These are phyloP conservation scores for Moesziomyces sp. DNA, from an alignment of 1,284 basidiomycete genomes.

Conservation along the genomic window DNA sequence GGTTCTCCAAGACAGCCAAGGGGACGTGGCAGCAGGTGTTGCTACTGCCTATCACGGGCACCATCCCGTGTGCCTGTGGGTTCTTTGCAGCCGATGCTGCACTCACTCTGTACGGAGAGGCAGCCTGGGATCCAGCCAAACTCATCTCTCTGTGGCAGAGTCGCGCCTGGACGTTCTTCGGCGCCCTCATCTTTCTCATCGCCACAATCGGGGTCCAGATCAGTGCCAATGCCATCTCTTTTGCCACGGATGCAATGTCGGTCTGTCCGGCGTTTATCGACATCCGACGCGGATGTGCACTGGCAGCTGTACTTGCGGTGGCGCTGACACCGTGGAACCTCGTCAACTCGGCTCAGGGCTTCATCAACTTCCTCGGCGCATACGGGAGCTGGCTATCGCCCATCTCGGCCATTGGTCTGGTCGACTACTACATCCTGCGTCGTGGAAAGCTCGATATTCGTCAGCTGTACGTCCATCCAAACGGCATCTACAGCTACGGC, in stretches of 20 bases:
- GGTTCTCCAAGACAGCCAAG: constrained; percentile 20
- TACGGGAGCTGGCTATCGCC: constrained; percentile 32
- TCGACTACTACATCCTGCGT: constrained; percentile 25
- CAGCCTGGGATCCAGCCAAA: constrained; percentile 25
- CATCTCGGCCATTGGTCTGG: constrained; percentile 20
- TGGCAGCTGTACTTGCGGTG: constrained; percentile 18
- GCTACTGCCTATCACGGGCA: constrained; percentile 26
- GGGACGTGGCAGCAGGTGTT: constrained; percentile 30
- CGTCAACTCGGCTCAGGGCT: constrained; percentile 19
- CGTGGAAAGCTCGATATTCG: constrained; percentile 15
- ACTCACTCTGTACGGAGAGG: constrained; percentile 19
- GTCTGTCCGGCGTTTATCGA: constrained; percentile 23
- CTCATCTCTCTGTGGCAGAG: constrained; percentile 18
- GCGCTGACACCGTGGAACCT: constrained; percentile 30
- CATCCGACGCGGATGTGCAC: constrained; percentile 13
- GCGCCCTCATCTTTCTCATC: constrained; percentile 27
- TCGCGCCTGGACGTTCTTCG: constrained; percentile 19
- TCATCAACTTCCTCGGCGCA: constrained; percentile 34
- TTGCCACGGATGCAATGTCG: constrained; percentile 33
- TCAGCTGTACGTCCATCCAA: constrained; percentile 31
- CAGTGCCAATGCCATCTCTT: constrained; percentile 22
- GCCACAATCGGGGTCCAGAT: constrained; percentile 31
- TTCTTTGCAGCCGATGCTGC: constrained; percentile 32
- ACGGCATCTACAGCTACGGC: constrained; percentile 24
- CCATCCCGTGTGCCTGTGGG: constrained; percentile 26